Conservation (phyloP, 257 asterid genomes). For the Petrea volubilis region DNA sequence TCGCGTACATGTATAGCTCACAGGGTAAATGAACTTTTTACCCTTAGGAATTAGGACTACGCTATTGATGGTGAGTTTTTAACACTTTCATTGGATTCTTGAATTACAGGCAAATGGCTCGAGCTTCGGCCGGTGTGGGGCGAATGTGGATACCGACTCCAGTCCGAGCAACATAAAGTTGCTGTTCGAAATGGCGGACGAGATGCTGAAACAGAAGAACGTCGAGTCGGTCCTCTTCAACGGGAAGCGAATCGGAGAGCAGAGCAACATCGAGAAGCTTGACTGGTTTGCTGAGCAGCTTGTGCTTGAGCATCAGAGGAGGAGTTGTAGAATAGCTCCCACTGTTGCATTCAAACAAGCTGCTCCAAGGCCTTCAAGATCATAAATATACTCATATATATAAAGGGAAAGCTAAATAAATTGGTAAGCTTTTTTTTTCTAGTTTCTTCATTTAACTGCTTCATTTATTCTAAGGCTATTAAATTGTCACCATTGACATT, state of each 20-base stretch:
- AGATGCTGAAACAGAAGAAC: slow-evolving; percentile 81
- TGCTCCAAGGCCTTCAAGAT: slow-evolving; percentile 37
- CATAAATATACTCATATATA: not conserved
- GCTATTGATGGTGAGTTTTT: too few species aligned
- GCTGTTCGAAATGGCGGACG: slow-evolving; percentile 68
- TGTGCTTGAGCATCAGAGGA: slow-evolving; percentile 88
- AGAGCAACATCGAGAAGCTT: slow-evolving; percentile 80
- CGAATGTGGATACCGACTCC: slow-evolving; percentile 61
- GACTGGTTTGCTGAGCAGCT: slow-evolving; percentile 94
- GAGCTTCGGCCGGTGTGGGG: slow-evolving; percentile 54
- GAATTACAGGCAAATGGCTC: slow-evolving; percentile 70
- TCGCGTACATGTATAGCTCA: too few species aligned
- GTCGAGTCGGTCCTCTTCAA: slow-evolving; percentile 80
- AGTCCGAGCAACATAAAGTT: slow-evolving; percentile 56
- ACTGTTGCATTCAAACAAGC: slow-evolving; percentile 89
- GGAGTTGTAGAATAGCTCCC: slow-evolving; percentile 93
- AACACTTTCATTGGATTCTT: not conserved
- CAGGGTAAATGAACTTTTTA: too few species aligned
- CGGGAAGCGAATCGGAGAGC: slow-evolving; percentile 80
- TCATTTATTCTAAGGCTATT: slow-evolving; percentile 12
- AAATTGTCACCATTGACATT: not conserved
- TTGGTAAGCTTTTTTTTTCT: slow-evolving; percentile 23
- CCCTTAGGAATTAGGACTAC: too few species aligned
- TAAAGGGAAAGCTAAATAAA: slow-evolving; percentile 5
- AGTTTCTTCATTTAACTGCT: not conserved